These are phyloP conservation scores for Quambalaria eucalypti DNA, from an alignment of 1,284 basidiomycete genomes.

Conservation along the genomic window DNA sequence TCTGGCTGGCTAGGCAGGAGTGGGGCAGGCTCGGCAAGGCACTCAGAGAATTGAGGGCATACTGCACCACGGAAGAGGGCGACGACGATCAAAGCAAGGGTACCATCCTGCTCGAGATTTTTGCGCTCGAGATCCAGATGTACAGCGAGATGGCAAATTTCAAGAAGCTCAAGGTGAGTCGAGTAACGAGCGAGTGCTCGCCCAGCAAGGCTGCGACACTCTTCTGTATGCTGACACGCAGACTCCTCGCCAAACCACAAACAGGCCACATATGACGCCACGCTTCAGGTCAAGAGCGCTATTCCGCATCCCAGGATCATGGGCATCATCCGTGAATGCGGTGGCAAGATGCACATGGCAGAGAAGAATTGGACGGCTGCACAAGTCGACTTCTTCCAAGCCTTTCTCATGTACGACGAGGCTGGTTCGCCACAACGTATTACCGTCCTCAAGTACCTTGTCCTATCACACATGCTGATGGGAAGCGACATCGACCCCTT, in stretches of 20 bases:
- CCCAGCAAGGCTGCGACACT: too few species aligned
- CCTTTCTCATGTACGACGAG: conserved; percentile 97
- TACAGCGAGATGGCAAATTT: conserved; percentile 90
- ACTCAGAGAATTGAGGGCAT: conserved; percentile 50
- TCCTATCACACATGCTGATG: conserved; percentile 95
- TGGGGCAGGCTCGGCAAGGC: conserved; percentile 63
- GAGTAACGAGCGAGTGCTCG: not conserved
- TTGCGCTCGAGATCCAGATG: conserved; percentile 98
- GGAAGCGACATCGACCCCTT: conserved; percentile 98
- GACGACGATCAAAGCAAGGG: conserved; percentile 77
- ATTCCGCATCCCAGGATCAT: conserved; percentile 97
- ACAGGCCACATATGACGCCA: conserved; percentile 94
- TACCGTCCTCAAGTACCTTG: conserved; percentile 95
- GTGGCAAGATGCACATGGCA: conserved; percentile 99
- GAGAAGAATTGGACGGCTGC: conserved; percentile 96
- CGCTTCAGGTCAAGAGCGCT: conserved; percentile 82
- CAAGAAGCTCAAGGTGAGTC: conserved; percentile 69
- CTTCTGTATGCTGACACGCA: not conserved
- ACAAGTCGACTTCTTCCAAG: conserved; percentile 95
- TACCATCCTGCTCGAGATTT: conserved; percentile 90
- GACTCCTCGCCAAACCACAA: not conserved
- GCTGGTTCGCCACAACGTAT: conserved; percentile 92
- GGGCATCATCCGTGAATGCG: conserved; percentile 97
- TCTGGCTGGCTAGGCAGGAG: conserved; percentile 93
- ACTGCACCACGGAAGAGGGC: conserved; percentile 55